Percentiles rank a stretch among this genome's conserved stretches.
Conservation (phyloP, 2,329 filamentous ascomycete genomes). For the Exophiala bonariae region DNA sequence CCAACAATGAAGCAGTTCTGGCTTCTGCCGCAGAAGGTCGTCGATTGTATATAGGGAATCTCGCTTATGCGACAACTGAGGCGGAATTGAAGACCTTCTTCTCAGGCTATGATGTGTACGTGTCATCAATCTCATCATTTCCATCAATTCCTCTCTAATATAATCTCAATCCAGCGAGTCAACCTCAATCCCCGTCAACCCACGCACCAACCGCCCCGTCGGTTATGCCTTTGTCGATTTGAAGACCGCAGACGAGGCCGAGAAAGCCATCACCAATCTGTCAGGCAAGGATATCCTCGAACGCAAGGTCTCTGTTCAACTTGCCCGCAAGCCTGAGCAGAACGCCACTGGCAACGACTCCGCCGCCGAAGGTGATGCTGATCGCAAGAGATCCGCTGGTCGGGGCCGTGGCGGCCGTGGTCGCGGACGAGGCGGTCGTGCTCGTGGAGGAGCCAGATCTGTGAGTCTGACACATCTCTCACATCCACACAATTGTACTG, state of each 20-base stretch:
- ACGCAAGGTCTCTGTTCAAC: constrained; percentile 98
- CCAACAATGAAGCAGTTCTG: constrained; percentile 86
- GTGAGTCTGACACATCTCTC: constrained; percentile 15
- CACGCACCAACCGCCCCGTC: constrained; percentile 95
- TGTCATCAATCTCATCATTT: constrained; percentile 34
- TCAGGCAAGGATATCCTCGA: constrained; percentile 97
- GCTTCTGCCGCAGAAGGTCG: constrained; percentile 98
- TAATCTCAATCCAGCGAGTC: constrained; percentile 70
- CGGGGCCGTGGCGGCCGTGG: constrained; percentile 62
- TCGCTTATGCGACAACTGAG: constrained; percentile 99
- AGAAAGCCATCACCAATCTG: constrained; percentile 91
- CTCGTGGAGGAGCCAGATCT: constrained; percentile 50
- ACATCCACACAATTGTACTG: not conserved
- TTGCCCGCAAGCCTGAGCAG: constrained; percentile 94
- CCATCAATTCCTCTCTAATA: constrained; percentile 24
- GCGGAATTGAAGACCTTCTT: constrained; percentile 99
- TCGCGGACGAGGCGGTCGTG: constrained; percentile 65
- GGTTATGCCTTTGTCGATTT: constrained; percentile 99
- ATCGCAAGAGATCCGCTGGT: constrained; percentile 57
- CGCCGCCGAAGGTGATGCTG: constrained; percentile 66
- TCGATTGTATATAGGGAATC: constrained; percentile 99
- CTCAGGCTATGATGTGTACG: constrained; percentile 98
- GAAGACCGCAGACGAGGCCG: constrained; percentile 88
- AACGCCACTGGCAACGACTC: constrained; percentile 70
- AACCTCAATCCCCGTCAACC: constrained; percentile 98